These are phyloP conservation scores for Mrakia frigida DNA, from an alignment of 768 basidiomycete species.

Conservation along the genomic window DNA sequence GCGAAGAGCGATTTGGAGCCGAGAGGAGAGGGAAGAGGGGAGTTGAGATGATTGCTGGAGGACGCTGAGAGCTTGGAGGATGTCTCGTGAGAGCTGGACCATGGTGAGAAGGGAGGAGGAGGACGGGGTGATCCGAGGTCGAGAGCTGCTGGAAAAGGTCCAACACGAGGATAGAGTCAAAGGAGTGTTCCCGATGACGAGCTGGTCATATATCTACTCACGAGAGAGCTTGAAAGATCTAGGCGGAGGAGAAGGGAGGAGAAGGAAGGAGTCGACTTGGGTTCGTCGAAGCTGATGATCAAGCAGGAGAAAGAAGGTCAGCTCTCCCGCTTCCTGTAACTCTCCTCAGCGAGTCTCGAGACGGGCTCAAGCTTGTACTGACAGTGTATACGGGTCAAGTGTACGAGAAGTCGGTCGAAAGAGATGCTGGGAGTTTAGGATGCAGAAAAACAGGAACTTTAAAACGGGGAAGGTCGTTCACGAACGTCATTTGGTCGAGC, in stretches of 20 bases:
- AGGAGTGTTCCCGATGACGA: too few species aligned
- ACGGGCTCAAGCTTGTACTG: neutral
- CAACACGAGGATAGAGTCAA: too few species aligned
- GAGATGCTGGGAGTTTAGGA: too few species aligned
- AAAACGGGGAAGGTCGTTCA: neutral
- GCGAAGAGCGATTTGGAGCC: neutral
- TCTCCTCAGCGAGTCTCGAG: neutral
- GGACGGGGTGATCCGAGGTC: neutral
- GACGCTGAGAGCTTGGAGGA: neutral
- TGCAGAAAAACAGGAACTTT: neutral
- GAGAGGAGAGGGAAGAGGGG: neutral
- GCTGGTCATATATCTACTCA: too few species aligned
- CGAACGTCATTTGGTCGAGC: neutral
- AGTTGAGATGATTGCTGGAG: neutral
- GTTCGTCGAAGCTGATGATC: too few species aligned
- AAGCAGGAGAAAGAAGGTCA: too few species aligned
- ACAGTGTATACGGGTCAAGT: too few species aligned
- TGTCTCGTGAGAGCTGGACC: neutral
- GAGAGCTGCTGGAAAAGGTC: too few species aligned
- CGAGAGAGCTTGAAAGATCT: too few species aligned
- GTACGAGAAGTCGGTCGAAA: neutral
- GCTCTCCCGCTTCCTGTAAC: neutral
- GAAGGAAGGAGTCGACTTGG: too few species aligned
- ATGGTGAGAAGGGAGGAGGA: neutral
- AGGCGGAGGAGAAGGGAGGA: too few species aligned